Percentiles rank a stretch among this genome's conserved stretches.
Evolutionary conservation across 2,329 filamentous ascomycete species (phyloP).

Genomic region (Sarocladiaceae sp.): DNA sequence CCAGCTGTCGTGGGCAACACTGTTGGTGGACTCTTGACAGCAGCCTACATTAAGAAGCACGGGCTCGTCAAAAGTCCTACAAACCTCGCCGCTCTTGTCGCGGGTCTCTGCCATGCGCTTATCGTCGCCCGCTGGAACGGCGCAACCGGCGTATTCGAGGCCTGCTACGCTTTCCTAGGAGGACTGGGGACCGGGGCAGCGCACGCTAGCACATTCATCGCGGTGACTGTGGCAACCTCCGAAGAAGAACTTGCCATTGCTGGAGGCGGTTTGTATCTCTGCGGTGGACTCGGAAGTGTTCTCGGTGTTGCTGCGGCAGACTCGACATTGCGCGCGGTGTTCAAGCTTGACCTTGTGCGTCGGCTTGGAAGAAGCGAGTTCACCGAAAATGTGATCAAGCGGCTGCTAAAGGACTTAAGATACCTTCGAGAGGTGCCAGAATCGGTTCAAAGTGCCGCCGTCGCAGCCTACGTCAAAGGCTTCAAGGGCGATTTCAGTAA

Average conservation of each 20-base stretch:
- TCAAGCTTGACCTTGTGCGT: background rate
- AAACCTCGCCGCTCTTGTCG: background rate
- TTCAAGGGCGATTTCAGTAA: background rate
- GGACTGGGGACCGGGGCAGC: constrained; percentile 3
- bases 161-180: background rate
- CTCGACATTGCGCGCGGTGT: background rate
- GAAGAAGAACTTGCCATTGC: constrained; percentile 3
- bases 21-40: constrained; percentile 2
- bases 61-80: background rate
- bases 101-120: background rate
- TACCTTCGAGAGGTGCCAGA: background rate
- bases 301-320: background rate
- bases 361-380: background rate
- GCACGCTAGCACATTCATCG: constrained; percentile 1
- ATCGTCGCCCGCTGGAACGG: constrained; percentile 5
- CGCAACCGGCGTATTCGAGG: background rate
- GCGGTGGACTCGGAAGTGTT: background rate
- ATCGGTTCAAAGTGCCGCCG: background rate
- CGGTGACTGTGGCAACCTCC: background rate
- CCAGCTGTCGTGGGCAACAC: constrained; percentile 4
- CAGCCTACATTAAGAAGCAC: background rate
- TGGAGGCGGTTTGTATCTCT: background rate
- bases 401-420: background rate
- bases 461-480: background rate
- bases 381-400: background rate